Conservation (phyloP, 23 red algal genomes). For the Gracilariopsis chorda region DNA sequence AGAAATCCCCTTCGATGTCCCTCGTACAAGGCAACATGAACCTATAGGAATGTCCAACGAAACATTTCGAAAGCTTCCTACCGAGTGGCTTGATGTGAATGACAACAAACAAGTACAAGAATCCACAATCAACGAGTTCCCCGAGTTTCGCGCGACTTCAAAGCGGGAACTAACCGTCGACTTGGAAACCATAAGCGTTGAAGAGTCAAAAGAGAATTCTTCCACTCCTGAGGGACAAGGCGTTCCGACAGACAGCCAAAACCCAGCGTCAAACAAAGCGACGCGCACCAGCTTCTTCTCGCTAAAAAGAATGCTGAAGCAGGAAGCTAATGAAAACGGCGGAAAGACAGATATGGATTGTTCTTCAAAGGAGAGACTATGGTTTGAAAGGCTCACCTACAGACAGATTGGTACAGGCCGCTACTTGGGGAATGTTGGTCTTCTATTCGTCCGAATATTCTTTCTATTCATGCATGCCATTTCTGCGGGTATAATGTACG, state of each 20-base stretch:
- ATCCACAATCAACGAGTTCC: background rate
- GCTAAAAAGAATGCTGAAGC: background rate
- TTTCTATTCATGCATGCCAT: background rate
- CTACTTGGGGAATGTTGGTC: background rate
- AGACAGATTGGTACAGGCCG: background rate
- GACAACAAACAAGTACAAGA: constrained; percentile 2
- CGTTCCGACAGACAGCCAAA: background rate
- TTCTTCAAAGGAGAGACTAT: background rate
- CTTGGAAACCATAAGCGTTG: constrained; percentile 21
- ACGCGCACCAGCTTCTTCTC: background rate
- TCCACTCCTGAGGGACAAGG: background rate
- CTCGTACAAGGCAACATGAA: background rate
- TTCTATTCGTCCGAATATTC: background rate
- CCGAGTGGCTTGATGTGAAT: constrained; percentile 41
- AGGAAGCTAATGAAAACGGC: background rate
- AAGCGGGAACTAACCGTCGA: background rate
- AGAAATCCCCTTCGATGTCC: background rate
- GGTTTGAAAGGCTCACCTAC: background rate
- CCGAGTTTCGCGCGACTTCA: background rate
- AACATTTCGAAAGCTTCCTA: constrained; percentile 34
- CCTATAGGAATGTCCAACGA: constrained; percentile 17
- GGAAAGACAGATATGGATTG: background rate
- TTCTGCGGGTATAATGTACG: background rate
- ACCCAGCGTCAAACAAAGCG: background rate
- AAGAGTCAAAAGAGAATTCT: background rate